Conservation (phyloP, 495 filamentous ascomycete species). For the Niebla homalea region DNA sequence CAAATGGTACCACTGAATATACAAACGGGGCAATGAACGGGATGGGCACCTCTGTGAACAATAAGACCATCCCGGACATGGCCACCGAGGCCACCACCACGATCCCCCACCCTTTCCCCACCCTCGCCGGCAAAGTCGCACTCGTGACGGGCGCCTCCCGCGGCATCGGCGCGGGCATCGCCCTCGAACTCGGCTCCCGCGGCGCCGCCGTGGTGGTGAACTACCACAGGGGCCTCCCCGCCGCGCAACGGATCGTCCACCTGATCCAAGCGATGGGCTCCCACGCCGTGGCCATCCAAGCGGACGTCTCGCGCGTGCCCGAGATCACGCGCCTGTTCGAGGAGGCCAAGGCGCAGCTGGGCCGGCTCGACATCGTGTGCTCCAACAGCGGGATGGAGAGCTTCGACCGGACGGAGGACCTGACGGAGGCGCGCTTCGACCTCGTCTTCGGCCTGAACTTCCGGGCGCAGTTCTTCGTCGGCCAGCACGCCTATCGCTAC, state of each 20-base stretch:
- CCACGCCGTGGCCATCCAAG: conserved; percentile 56
- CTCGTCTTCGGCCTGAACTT: conserved; percentile 65
- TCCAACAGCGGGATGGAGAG: conserved; percentile 49
- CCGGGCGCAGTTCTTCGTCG: conserved; percentile 73
- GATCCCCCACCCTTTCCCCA: conserved; percentile 23
- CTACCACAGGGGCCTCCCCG: conserved; percentile 50
- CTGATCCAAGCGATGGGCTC: conserved; percentile 47
- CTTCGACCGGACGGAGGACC: conserved; percentile 42
- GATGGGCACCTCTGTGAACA: not conserved
- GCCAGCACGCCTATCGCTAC: conserved; percentile 59
- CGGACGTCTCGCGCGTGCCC: conserved; percentile 54
- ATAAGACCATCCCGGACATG: not conserved
- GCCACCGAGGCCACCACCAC: not conserved
- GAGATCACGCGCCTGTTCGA: conserved; percentile 52
- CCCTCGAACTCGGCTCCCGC: conserved; percentile 60
- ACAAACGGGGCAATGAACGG: not conserved
- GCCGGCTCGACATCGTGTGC: conserved; percentile 63
- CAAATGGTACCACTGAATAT: no score
- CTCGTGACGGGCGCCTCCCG: conserved; percentile 60
- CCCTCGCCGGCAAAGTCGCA: conserved; percentile 53
- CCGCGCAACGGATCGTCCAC: conserved; percentile 49
- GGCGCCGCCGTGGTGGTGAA: conserved; percentile 65
- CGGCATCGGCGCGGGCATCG: conserved; percentile 63
- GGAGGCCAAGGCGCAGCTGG: conserved; percentile 51
- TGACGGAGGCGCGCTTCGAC: conserved; percentile 65